phyloP scores from a whole-genome alignment of 192 early-diverging fungal genomes.

The Coemansia sp. region DNA sequence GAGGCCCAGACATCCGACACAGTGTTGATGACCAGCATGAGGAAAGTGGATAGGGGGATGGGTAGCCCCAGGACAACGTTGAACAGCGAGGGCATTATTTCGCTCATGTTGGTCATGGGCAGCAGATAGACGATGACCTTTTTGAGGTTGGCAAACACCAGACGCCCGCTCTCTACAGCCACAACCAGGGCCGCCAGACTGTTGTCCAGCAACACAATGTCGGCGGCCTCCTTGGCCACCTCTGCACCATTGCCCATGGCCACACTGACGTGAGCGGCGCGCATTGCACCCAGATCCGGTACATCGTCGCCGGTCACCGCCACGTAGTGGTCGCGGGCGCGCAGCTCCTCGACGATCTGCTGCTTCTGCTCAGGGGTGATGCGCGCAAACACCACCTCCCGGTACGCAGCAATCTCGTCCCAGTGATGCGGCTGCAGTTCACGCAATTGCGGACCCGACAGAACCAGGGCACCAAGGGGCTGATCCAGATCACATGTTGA shows the following conservation, averaged over 20 bases:
- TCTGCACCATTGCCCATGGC: conserved; percentile 85
- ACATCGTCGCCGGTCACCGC: conserved; percentile 94
- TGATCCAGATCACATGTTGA: too few species aligned
- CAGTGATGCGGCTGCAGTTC: conserved; percentile 65
- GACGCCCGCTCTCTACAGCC: conserved; percentile 79
- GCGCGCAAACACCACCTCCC: conserved; percentile 84
- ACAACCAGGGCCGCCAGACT: conserved; percentile 66
- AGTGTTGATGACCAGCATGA: conserved; percentile 76
- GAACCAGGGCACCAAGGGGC: conserved; percentile 45
- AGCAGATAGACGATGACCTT: conserved; percentile 85
- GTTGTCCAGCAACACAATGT: conserved; percentile 66
- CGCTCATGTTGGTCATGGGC: conserved; percentile 73
- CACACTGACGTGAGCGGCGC: conserved; percentile 84
- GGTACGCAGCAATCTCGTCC: conserved; percentile 66
- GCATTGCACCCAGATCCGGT: conserved; percentile 91
- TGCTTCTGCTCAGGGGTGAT: conserved; percentile 88
- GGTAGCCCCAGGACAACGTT: conserved; percentile 82
- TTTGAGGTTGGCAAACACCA: conserved; percentile 85
- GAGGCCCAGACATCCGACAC: conserved; percentile 64
- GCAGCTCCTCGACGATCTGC: conserved; percentile 73
- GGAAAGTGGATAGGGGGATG: conserved; percentile 72
- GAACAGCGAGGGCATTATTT: conserved; percentile 73
- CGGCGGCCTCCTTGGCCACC: conserved; percentile 70
- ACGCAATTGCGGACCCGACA: conserved; percentile 68
- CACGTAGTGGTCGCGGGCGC: conserved; percentile 68